These are phyloP conservation scores for Euryodendron excelsum DNA, from an alignment of 148 eudicot species.

Conservation along the genomic window DNA sequence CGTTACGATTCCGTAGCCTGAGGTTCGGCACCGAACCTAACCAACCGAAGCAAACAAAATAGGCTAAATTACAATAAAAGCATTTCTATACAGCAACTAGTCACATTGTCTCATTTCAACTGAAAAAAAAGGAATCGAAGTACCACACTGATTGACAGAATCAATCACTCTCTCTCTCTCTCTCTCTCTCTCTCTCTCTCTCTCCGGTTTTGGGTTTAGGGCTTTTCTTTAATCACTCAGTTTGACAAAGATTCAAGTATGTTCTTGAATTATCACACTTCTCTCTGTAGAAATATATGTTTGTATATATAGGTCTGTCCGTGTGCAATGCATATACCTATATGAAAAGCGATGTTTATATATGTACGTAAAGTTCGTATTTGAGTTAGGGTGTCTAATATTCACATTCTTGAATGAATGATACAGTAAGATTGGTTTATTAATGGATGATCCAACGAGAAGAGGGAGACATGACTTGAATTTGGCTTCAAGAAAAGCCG, in stretches of 20 bases:
- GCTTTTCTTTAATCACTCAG: too few relatives aligned
- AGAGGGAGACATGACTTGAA: slow-evolving; percentile 53
- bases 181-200: slow-evolving; percentile 12
- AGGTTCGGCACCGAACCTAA: slow-evolving; percentile 12
- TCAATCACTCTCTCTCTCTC: slow-evolving; percentile 7
- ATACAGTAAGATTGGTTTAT: slow-evolving; percentile 20
- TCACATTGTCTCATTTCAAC: not conserved
- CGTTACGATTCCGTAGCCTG: slow-evolving; percentile 14
- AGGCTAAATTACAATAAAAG: not conserved
- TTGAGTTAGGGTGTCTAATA: not conserved
- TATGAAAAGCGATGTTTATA: not conserved
- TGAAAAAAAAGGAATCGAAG: slow-evolving; percentile 7
- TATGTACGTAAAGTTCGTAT: too few relatives aligned
- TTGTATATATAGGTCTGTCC: too few relatives aligned
- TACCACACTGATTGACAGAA: not conserved
- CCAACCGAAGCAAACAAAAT: not conserved
- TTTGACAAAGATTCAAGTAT: not conserved
- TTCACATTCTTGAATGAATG: slow-evolving; percentile 3
- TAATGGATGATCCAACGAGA: slow-evolving; percentile 51
- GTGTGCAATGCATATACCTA: not conserved
- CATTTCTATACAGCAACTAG: not conserved
- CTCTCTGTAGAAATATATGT: too few relatives aligned
- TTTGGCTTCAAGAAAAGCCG: slow-evolving; percentile 86
- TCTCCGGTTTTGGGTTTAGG: not conserved
- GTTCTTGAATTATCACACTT: not conserved